Percentiles rank a stretch among this genome's conserved stretches.
Evolutionary conservation across 164 flowering plant genomes (phyloP).

Genomic region (Protea cynaroides): DNA sequence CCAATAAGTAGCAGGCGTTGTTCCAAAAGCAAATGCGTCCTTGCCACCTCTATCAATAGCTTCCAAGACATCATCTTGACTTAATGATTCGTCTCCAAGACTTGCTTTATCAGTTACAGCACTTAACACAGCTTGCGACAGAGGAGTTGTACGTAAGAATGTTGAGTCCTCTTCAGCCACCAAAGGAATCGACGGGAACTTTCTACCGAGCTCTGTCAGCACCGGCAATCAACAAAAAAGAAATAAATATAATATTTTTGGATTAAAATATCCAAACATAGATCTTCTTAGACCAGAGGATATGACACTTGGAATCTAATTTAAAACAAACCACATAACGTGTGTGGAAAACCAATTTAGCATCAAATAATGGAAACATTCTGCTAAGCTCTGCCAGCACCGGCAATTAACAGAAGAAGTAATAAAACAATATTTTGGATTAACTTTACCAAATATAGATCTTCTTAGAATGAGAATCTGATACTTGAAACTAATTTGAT

Average conservation of each 20-base stretch:
- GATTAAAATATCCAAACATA: too few relatives aligned
- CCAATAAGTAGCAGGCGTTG: slow-evolving; percentile 81
- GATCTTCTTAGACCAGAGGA: too few relatives aligned
- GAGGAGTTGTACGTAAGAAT: slow-evolving; percentile 50
- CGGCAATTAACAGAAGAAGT: slow-evolving; percentile 5
- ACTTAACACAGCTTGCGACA: slow-evolving; percentile 47
- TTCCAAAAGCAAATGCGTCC: slow-evolving; percentile 50
- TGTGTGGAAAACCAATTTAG: background rate
- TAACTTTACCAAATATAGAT: too few relatives aligned
- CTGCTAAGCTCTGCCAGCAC: slow-evolving; percentile 49
- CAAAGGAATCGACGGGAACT: slow-evolving; percentile 77
- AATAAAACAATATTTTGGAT: background rate
- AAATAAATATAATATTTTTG: background rate
- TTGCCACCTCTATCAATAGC: slow-evolving; percentile 94
- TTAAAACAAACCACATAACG: too few relatives aligned
- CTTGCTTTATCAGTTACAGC: slow-evolving; percentile 50
- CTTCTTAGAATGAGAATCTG: too few relatives aligned
- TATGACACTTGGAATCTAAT: too few relatives aligned
- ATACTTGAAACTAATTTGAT: too few relatives aligned
- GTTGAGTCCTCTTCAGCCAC: slow-evolving; percentile 96
- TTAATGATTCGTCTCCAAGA: slow-evolving; percentile 24
- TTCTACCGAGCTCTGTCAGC: slow-evolving; percentile 54
- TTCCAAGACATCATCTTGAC: slow-evolving; percentile 44
- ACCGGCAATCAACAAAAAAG: slow-evolving; percentile 6
- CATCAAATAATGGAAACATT: background rate